Percentiles rank a stretch among this genome's conserved stretches.
Evolutionary conservation across 306 rosid genomes (phyloP).

Genomic region (Oemleria cerasiformis): DNA sequence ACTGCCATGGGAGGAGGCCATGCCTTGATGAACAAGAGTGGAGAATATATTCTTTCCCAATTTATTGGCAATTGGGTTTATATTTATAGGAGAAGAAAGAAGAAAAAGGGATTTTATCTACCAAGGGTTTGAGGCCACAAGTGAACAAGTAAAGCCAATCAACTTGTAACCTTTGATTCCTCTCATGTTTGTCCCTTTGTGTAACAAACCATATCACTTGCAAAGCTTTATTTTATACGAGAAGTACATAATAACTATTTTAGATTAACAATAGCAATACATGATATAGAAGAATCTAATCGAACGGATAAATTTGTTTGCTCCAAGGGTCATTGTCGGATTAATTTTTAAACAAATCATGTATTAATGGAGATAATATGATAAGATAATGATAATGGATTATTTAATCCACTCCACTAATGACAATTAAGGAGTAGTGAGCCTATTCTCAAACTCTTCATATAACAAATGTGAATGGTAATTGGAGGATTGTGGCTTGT

Average conservation of each 20-base stretch:
- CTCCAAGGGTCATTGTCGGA: background rate
- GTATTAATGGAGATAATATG: background rate
- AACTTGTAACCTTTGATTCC: background rate
- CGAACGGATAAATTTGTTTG: background rate
- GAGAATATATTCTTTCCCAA: background rate
- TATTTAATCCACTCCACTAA: background rate
- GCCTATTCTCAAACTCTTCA: too few relatives aligned
- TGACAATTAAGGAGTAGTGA: too few relatives aligned
- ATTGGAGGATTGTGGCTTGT: background rate
- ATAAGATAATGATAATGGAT: background rate
- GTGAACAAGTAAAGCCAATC: conserved; percentile 11
- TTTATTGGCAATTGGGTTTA: background rate
- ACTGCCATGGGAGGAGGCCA: conserved; percentile 53
- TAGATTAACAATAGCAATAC: too few relatives aligned
- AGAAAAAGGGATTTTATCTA: background rate
- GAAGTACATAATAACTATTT: too few relatives aligned
- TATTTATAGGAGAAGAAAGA: background rate
- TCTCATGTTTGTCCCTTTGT: background rate
- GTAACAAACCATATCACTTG: background rate
- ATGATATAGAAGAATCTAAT: too few relatives aligned
- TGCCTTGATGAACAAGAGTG: conserved; percentile 6
- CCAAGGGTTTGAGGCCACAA: conserved; percentile 12
- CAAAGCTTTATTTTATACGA: too few relatives aligned
- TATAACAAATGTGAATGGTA: too few relatives aligned
- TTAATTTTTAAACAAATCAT: background rate